Percentiles rank a stretch among this genome's conserved stretches.
phyloP scores from a whole-genome alignment of 31 red algal genomes.

The Bonnemaisonia californica region DNA sequence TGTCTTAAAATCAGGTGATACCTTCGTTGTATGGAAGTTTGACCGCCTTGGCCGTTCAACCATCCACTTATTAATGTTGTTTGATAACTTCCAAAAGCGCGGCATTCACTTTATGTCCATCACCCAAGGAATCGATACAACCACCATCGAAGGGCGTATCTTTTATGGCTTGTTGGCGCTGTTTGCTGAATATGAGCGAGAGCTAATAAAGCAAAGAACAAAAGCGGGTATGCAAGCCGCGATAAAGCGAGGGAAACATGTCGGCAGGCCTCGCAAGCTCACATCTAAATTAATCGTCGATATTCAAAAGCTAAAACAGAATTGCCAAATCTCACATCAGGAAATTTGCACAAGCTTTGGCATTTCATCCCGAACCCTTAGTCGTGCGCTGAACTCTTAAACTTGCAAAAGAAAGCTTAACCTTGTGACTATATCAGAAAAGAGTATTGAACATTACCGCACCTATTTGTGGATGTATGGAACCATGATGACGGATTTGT shows the following conservation, averaged over 20 bases:
- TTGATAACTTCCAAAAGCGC: not conserved
- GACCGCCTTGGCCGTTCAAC: not conserved
- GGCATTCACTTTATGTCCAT: not conserved
- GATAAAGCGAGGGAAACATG: not conserved
- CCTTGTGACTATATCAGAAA: too few relatives aligned
- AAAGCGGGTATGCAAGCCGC: not conserved
- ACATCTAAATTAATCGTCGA: too few relatives aligned
- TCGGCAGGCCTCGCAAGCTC: not conserved
- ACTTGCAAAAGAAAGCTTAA: too few relatives aligned
- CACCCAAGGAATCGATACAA: slow-evolving; percentile 9
- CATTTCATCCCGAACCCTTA: too few relatives aligned
- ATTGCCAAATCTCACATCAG: too few relatives aligned
- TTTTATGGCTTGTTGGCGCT: not conserved
- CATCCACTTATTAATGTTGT: not conserved
- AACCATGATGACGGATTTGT: too few relatives aligned
- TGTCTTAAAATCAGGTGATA: not conserved
- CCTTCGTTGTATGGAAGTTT: not conserved
- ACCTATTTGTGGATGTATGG: too few relatives aligned
- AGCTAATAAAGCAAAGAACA: slow-evolving; percentile 1
- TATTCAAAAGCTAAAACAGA: too few relatives aligned
- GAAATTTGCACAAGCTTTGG: too few relatives aligned
- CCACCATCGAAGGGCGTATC: not conserved
- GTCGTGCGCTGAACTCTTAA: too few relatives aligned
- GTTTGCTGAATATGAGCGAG: not conserved
- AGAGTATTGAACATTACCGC: too few relatives aligned